These are phyloP conservation scores for Chamaecrista fasciculata DNA, from an alignment of 306 rosid genomes.

Conservation along the genomic window DNA sequence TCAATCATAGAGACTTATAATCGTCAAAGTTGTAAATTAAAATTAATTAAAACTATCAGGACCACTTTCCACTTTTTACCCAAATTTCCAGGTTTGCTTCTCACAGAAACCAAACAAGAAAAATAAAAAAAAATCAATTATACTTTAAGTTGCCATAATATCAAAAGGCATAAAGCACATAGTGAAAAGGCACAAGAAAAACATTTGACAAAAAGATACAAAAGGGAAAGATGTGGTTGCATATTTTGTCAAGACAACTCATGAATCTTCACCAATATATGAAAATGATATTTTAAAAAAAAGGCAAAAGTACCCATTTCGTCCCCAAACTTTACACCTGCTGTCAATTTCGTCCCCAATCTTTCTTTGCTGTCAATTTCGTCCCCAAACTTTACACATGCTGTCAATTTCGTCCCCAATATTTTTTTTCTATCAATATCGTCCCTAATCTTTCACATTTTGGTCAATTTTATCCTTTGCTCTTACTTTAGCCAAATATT, in stretches of 20 bases:
- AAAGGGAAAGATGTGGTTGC: neutral
- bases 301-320: too few species aligned
- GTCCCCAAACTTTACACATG: too few species aligned
- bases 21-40: neutral
- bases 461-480: too few species aligned
- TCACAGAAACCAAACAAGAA: constrained; percentile 4
- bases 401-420: too few species aligned
- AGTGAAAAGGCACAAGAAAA: constrained; percentile 17
- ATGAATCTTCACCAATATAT: too few species aligned
- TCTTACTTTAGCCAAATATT: too few species aligned
- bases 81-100: neutral
- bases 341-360: too few species aligned
- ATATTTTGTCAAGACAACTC: constrained; percentile 14
- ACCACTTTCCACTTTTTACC: neutral
- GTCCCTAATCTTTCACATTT: too few species aligned
- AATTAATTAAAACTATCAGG: neutral
- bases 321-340: too few species aligned
- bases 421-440: too few species aligned
- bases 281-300: too few species aligned
- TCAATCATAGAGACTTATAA: constrained; percentile 11
- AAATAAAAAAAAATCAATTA: neutral
- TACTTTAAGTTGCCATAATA: neutral
- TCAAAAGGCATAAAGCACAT: neutral
- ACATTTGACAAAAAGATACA: neutral
- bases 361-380: too few species aligned